phyloP scores from a whole-genome alignment of 441 rosid species.

The Lepidium campestre region DNA sequence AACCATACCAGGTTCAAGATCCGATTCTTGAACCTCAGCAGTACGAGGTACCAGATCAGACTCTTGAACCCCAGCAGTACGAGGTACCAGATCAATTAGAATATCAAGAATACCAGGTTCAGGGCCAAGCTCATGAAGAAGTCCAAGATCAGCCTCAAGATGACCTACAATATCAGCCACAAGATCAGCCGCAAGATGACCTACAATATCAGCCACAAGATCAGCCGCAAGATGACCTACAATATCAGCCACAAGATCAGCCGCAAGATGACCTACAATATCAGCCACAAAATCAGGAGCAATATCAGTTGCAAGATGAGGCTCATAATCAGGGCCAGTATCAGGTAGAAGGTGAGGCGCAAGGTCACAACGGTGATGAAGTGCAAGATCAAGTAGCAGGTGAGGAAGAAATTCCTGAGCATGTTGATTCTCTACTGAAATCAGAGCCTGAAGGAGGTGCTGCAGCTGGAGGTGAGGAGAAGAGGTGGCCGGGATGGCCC shows the following conservation, averaged over 20 bases:
- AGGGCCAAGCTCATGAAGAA: too few species aligned
- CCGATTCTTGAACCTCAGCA: slow-evolving; percentile 8
- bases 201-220: slow-evolving; percentile 25
- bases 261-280: slow-evolving; percentile 27
- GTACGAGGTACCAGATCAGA: slow-evolving; percentile 10
- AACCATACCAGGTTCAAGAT: slow-evolving; percentile 22
- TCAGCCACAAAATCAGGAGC: slow-evolving; percentile 24
- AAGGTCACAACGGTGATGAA: slow-evolving; percentile 28
- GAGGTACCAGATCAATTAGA: neutral
- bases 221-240: slow-evolving; percentile 26
- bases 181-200: slow-evolving; percentile 25
- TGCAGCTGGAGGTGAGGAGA: slow-evolving; percentile 53
- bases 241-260: slow-evolving; percentile 22
- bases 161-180: slow-evolving; percentile 25
- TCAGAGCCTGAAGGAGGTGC: slow-evolving; percentile 39
- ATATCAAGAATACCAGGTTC: too few species aligned
- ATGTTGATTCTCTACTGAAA: slow-evolving; percentile 38
- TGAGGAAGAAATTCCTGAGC: slow-evolving; percentile 36
- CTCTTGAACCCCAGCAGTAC: slow-evolving; percentile 3
- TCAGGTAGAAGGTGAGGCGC: slow-evolving; percentile 23
- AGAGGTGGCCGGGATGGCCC: slow-evolving; percentile 99
- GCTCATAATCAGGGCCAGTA: slow-evolving; percentile 27
- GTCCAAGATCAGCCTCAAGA: slow-evolving; percentile 14
- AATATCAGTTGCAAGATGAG: slow-evolving; percentile 26
- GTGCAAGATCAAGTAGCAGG: slow-evolving; percentile 26